Conservation (phyloP, 805 yeast species). For the Ogataea trehalophila region DNA sequence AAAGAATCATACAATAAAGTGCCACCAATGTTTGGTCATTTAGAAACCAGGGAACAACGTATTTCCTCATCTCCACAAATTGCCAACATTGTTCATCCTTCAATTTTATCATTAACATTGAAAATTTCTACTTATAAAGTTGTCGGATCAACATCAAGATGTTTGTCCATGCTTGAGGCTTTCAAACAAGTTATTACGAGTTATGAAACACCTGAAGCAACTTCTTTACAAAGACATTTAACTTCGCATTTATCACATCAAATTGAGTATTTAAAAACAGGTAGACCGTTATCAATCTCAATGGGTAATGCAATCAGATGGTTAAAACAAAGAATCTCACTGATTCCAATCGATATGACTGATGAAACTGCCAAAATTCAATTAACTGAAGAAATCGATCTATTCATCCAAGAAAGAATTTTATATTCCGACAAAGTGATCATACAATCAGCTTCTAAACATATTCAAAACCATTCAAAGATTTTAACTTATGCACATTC, state of each 20-base stretch:
- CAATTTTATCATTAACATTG: conserved; percentile 70
- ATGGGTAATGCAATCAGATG: conserved; percentile 99
- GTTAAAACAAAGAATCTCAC: conserved; percentile 90
- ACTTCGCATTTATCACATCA: conserved; percentile 86
- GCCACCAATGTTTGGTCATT: conserved; percentile 70
- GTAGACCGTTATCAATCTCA: conserved; percentile 85
- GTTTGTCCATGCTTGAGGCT: conserved; percentile 77
- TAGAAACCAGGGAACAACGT: conserved; percentile 76
- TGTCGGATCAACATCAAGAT: conserved; percentile 86
- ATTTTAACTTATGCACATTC: conserved; percentile 88
- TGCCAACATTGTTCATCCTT: conserved; percentile 79
- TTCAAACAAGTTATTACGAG: conserved; percentile 76
- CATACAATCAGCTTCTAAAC: conserved; percentile 71
- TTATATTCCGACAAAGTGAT: conserved; percentile 80
- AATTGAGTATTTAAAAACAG: conserved; percentile 84
- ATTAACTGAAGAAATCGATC: conserved; percentile 66
- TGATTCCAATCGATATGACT: conserved; percentile 65
- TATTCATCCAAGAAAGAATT: conserved; percentile 78
- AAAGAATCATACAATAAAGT: conserved; percentile 40
- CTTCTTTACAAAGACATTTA: conserved; percentile 81
- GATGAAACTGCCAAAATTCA: conserved; percentile 64
- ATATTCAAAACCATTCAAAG: conserved; percentile 70
- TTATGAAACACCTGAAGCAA: conserved; percentile 79
- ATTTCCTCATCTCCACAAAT: conserved; percentile 51
- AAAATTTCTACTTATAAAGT: conserved; percentile 79